Percentiles rank a stretch among this genome's conserved stretches.
These are phyloP conservation scores for Cyclospora cayetanensis DNA, from an alignment of 169 alveolate species.

Conservation along the genomic window DNA sequence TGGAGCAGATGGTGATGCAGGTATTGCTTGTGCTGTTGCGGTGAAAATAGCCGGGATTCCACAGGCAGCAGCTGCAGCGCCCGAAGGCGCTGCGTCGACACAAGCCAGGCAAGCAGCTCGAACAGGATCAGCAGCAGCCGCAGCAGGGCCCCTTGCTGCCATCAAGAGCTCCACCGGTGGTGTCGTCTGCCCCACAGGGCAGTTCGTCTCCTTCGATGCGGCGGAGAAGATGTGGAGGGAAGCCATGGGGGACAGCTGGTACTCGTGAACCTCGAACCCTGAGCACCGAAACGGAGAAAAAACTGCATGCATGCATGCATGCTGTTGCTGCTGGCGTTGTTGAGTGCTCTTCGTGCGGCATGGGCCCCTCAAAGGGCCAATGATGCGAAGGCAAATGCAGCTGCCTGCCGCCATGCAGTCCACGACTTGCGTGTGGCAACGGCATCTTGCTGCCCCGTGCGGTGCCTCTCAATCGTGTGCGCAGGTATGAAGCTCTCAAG, in stretches of 20 bases:
- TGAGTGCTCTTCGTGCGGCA: too few relatives aligned
- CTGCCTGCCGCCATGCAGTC: too few relatives aligned
- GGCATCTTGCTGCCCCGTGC: too few relatives aligned
- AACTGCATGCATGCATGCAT: too few relatives aligned
- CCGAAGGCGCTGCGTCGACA: too few relatives aligned
- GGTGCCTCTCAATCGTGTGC: too few relatives aligned
- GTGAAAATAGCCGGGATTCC: too few relatives aligned
- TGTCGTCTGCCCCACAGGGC: not conserved
- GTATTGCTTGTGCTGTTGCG: not conserved
- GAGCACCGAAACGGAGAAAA: not conserved
- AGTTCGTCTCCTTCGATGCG: not conserved
- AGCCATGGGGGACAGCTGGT: not conserved
- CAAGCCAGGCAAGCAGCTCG: not conserved
- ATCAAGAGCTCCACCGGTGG: not conserved
- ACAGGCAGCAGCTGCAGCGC: too few relatives aligned
- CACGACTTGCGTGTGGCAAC: too few relatives aligned
- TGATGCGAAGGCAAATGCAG: too few relatives aligned
- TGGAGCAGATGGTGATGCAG: not conserved
- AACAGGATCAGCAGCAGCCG: not conserved
- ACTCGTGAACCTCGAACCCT: not conserved
- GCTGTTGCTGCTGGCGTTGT: too few relatives aligned
- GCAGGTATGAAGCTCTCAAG: conserved; percentile 64
- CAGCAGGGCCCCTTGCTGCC: not conserved
- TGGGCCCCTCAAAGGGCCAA: too few relatives aligned
- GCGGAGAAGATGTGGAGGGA: conserved; percentile 13